phyloP scores from a whole-genome alignment of 148 eudicot genomes.

The Rhododendron molle region DNA sequence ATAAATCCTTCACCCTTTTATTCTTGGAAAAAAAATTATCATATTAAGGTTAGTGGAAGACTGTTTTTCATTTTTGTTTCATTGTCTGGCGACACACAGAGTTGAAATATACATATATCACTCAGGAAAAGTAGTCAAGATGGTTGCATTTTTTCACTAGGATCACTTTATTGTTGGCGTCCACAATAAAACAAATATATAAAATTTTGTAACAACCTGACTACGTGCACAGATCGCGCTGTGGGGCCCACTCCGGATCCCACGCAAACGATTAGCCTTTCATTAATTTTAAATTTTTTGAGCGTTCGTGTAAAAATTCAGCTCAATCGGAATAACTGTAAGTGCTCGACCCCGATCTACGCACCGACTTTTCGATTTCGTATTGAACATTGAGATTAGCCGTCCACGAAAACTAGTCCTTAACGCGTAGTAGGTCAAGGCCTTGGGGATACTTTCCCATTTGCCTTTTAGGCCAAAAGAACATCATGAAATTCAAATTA shows the following conservation, averaged over 20 bases:
- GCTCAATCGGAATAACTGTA: too few relatives aligned
- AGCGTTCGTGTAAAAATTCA: too few relatives aligned
- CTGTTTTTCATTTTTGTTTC: not conserved
- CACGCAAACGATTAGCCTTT: too few relatives aligned
- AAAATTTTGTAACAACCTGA: too few relatives aligned
- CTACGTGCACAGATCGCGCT: too few relatives aligned
- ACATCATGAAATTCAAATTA: constrained; percentile 3
- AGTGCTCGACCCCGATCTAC: too few relatives aligned
- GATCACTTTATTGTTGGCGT: not conserved
- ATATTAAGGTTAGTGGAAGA: not conserved
- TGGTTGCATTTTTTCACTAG: too few relatives aligned
- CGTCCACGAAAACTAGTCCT: not conserved
- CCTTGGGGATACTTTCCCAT: not conserved
- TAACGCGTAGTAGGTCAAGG: not conserved
- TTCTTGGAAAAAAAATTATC: too few relatives aligned
- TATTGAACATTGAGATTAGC: not conserved
- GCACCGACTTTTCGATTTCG: too few relatives aligned
- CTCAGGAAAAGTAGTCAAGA: not conserved
- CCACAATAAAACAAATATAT: not conserved
- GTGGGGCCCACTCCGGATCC: too few relatives aligned
- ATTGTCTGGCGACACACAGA: not conserved
- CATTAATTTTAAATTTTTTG: too few relatives aligned
- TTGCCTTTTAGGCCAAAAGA: constrained; percentile 3
- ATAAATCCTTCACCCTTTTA: not conserved
- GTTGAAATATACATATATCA: not conserved